Conservation (phyloP, 352 stramenopile species). For the Globisporangium acanthophoron region DNA sequence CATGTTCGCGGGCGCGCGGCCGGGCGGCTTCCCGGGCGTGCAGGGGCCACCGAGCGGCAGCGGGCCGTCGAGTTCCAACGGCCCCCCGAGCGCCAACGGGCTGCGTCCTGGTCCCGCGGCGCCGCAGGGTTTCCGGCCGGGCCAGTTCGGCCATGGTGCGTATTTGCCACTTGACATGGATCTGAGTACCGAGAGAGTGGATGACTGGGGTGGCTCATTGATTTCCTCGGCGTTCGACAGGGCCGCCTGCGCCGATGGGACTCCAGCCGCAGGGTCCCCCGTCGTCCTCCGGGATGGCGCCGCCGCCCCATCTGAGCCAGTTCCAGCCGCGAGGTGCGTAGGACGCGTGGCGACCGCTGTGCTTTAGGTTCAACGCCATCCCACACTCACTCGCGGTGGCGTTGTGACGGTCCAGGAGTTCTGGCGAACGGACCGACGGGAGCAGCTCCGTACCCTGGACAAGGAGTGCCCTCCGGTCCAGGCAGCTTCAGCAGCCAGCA, state of each 20-base stretch:
- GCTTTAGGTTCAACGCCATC: neutral
- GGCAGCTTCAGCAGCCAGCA: slow-evolving; percentile 2
- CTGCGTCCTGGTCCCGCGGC: slow-evolving; percentile 7
- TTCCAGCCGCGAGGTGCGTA: slow-evolving; percentile 25
- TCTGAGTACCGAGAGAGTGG: neutral
- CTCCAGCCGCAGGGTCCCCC: slow-evolving; percentile 15
- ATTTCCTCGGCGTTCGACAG: neutral
- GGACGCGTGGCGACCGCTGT: neutral
- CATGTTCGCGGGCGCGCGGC: slow-evolving; percentile 10
- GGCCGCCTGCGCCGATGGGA: slow-evolving; percentile 6
- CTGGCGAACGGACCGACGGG: slow-evolving; percentile 21
- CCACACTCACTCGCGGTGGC: neutral
- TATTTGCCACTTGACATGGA: too few species aligned
- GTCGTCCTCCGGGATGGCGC: slow-evolving; percentile 26
- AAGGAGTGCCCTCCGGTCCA: slow-evolving; percentile 11
- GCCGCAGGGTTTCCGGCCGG: slow-evolving; percentile 14
- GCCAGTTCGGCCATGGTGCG: slow-evolving; percentile 18
- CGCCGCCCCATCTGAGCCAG: slow-evolving; percentile 33
- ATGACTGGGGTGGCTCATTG: too few species aligned
- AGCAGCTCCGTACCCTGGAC: slow-evolving; percentile 15
- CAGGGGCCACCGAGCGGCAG: slow-evolving; percentile 11
- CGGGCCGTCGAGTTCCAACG: slow-evolving; percentile 15
- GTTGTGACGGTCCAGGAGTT: slow-evolving; percentile 2
- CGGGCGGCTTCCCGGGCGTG: slow-evolving; percentile 17
- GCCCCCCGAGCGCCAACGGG: slow-evolving; percentile 9